phyloP scores from a whole-genome alignment of 257 asterid species.

The Solanum appendiculatum region DNA sequence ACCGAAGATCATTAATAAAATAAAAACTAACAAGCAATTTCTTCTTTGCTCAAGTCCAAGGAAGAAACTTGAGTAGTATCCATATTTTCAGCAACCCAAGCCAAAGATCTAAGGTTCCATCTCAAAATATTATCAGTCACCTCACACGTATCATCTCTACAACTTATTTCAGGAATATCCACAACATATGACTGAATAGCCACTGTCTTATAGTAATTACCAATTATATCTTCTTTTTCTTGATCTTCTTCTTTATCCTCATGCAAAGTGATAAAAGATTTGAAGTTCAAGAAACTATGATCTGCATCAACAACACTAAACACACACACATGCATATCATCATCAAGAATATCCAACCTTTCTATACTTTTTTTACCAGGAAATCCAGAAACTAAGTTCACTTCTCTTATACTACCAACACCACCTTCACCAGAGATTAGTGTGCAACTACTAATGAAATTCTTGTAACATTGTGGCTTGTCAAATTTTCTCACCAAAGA shows the following conservation, averaged over 20 bases:
- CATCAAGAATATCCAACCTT: slow-evolving; percentile 44
- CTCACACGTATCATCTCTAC: slow-evolving; percentile 32
- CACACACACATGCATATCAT: slow-evolving; percentile 38
- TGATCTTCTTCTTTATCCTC: neutral
- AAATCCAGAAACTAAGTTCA: slow-evolving; percentile 35
- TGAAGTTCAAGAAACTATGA: slow-evolving; percentile 37
- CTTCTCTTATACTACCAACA: slow-evolving; percentile 37
- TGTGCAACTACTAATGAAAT: slow-evolving; percentile 25
- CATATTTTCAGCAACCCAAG: slow-evolving; percentile 24
- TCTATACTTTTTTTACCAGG: slow-evolving; percentile 44
- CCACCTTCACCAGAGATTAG: slow-evolving; percentile 25
- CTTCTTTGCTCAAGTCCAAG: neutral
- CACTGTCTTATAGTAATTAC: slow-evolving; percentile 21
- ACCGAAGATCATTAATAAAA: neutral
- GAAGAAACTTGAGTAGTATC: neutral
- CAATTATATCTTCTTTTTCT: neutral
- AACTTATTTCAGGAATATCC: slow-evolving; percentile 44
- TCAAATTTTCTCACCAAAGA: slow-evolving; percentile 29
- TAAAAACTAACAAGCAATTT: neutral
- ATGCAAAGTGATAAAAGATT: slow-evolving; percentile 31
- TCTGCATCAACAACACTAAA: slow-evolving; percentile 40
- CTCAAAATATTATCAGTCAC: slow-evolving; percentile 38
- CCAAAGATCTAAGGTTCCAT: slow-evolving; percentile 34
- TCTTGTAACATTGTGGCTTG: slow-evolving; percentile 39
- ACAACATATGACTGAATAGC: slow-evolving; percentile 45